phyloP scores from a whole-genome alignment of 2,329 filamentous ascomycete species.

The Albophoma yamanashiensis region DNA sequence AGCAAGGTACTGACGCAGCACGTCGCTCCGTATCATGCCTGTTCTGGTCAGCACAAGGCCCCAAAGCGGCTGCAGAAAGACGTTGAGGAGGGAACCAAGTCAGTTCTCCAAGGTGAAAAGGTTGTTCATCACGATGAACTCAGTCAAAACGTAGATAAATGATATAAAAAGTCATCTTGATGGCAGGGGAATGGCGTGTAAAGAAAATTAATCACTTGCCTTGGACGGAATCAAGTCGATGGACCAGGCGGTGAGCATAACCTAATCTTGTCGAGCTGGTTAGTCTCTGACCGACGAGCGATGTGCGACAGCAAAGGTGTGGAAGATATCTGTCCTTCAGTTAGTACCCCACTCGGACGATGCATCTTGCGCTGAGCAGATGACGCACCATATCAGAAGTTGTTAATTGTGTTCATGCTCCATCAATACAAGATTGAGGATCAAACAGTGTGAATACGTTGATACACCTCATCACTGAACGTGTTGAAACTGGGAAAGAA shows the following conservation, averaged over 20 bases:
- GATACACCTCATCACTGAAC: constrained; percentile 35
- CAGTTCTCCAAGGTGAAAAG: constrained; percentile 54
- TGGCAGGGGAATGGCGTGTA: constrained; percentile 15
- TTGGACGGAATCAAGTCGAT: neutral
- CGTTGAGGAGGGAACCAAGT: constrained; percentile 16
- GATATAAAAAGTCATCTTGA: constrained; percentile 37
- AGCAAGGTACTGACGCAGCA: neutral
- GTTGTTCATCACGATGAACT: constrained; percentile 45
- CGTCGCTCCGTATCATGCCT: neutral
- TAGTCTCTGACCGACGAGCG: constrained; percentile 1
- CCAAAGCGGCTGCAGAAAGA: neutral
- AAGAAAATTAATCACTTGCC: neutral
- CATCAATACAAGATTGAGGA: constrained; percentile 23
- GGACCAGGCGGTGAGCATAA: neutral
- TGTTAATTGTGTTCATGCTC: constrained; percentile 42
- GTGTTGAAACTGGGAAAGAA: neutral
- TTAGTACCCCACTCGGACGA: neutral
- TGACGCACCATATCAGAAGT: constrained; percentile 40
- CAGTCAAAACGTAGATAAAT: constrained; percentile 33
- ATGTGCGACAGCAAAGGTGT: neutral
- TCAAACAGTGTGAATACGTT: constrained; percentile 54
- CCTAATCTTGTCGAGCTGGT: neutral
- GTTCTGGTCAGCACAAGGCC: neutral
- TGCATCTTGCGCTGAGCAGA: neutral
- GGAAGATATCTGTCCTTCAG: neutral